A percentile compares a stretch with the other conserved stretches of the same genome.
Conservation (phyloP, 2,329 filamentous ascomycete species). For the Paecilomyces dactylethromorphus region DNA sequence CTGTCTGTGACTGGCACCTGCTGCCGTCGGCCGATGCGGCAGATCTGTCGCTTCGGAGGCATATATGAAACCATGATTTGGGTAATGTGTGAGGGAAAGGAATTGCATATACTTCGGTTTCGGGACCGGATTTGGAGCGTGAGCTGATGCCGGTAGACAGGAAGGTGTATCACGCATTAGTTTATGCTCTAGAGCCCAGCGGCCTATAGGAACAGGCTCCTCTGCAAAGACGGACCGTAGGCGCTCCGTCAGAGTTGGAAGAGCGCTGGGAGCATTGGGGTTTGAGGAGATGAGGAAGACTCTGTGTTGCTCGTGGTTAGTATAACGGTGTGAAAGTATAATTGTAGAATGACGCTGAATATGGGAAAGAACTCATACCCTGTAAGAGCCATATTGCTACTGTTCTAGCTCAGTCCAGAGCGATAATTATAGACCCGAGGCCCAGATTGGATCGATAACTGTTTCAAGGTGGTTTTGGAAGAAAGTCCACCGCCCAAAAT, state of each 20-base stretch:
- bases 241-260: conserved; percentile 28
- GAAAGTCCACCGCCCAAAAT: not conserved
- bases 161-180: conserved; percentile 38
- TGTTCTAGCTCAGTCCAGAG: not conserved
- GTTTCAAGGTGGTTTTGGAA: not conserved
- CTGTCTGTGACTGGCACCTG: conserved; percentile 5
- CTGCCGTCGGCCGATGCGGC: not conserved
- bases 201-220: conserved; percentile 26
- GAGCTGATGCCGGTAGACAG: conserved; percentile 27
- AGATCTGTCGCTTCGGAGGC: conserved; percentile 24
- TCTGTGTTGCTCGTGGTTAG: conserved; percentile 18
- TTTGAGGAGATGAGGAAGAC: conserved; percentile 38
- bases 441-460: not conserved
- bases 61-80: conserved; percentile 35
- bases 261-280: conserved; percentile 31
- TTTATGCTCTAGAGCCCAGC: conserved; percentile 37
- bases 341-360: not conserved
- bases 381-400: conserved; percentile 24
- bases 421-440: not conserved
- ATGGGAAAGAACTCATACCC: conserved; percentile 19
- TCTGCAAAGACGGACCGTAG: conserved; percentile 31
- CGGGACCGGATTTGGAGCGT: conserved; percentile 18
- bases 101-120: conserved; percentile 37
- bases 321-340: not conserved
- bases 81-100: conserved; percentile 33